phyloP scores from a whole-genome alignment of 352 stramenopile genomes.

The Peronosclerospora sorghi region DNA sequence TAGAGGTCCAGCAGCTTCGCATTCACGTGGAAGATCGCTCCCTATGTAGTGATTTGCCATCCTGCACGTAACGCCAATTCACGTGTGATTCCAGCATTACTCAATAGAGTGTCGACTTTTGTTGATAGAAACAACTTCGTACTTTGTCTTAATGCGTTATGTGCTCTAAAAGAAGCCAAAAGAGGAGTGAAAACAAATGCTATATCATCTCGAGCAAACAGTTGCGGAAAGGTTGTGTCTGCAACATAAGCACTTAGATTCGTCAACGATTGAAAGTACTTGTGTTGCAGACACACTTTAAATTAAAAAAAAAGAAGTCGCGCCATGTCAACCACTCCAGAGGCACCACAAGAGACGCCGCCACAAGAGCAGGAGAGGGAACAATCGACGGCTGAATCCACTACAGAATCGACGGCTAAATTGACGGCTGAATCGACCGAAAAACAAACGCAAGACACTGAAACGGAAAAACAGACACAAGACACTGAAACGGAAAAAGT shows the following conservation, averaged over 20 bases:
- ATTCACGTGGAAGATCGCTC: conserved; percentile 30
- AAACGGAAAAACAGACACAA: no score
- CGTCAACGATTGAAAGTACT: no score
- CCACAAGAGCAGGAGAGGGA: neutral
- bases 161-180: conserved; percentile 73
- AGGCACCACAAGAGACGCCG: conserved; percentile 1
- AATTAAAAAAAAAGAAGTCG: conserved; percentile 10
- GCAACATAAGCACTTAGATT: conserved; percentile 4
- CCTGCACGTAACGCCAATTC: conserved; percentile 37
- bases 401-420: no score
- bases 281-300: no score
- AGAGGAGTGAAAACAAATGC: conserved; percentile 38
- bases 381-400: no score
- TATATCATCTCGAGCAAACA: neutral
- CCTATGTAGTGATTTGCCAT: conserved; percentile 44
- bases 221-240: neutral
- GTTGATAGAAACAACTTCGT: conserved; percentile 52
- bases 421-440: neutral
- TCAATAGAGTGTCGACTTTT: conserved; percentile 22
- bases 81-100: conserved; percentile 39
- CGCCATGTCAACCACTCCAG: conserved; percentile 4
- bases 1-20: conserved; percentile 36
- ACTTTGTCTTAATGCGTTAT: conserved; percentile 45
- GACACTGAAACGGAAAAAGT: neutral
- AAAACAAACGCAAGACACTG: conserved; percentile 2